Percentiles rank a stretch among this genome's conserved stretches.
Conservation (phyloP, 2,329 filamentous ascomycete genomes). For the Domatiomyces globalis region DNA sequence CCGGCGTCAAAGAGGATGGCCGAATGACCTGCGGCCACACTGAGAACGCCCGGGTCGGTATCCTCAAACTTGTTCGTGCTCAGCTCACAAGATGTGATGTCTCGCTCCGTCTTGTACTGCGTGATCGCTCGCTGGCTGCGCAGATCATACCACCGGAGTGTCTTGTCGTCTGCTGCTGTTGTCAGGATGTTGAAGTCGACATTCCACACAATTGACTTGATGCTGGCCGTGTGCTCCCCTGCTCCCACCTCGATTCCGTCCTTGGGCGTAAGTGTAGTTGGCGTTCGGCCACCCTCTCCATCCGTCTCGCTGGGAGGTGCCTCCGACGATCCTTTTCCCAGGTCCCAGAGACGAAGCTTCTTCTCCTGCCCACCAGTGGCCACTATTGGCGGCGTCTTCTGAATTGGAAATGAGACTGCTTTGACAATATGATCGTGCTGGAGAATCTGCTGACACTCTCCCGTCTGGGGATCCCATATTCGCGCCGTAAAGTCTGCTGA, state of each 20-base stretch:
- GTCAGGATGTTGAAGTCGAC: constrained; percentile 75
- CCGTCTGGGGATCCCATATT: constrained; percentile 93
- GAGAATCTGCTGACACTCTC: constrained; percentile 73
- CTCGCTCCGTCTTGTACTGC: constrained; percentile 63
- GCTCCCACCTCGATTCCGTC: constrained; percentile 59
- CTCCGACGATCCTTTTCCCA: constrained; percentile 40
- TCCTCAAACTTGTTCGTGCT: constrained; percentile 51
- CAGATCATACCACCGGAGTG: constrained; percentile 87
- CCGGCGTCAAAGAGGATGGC: constrained; percentile 81
- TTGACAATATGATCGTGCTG: constrained; percentile 93
- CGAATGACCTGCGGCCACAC: constrained; percentile 84
- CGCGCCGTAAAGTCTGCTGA: constrained; percentile 97
- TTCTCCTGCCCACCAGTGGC: constrained; percentile 94
- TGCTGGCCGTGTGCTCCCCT: constrained; percentile 68
- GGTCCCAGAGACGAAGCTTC: constrained; percentile 85
- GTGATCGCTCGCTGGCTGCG: constrained; percentile 60
- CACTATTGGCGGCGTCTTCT: constrained; percentile 62
- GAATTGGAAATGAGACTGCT: constrained; percentile 75
- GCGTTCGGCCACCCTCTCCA: constrained; percentile 24
- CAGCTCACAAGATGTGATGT: constrained; percentile 86
- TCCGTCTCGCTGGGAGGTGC: constrained; percentile 22
- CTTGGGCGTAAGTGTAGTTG: constrained; percentile 24
- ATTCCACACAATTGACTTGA: constrained; percentile 95
- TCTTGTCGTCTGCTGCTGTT: constrained; percentile 81
- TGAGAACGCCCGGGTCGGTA: constrained; percentile 59